Percentiles rank a stretch among this genome's conserved stretches.
phyloP scores from a whole-genome alignment of 208 protist species.

The Leishmania guyanensis region DNA sequence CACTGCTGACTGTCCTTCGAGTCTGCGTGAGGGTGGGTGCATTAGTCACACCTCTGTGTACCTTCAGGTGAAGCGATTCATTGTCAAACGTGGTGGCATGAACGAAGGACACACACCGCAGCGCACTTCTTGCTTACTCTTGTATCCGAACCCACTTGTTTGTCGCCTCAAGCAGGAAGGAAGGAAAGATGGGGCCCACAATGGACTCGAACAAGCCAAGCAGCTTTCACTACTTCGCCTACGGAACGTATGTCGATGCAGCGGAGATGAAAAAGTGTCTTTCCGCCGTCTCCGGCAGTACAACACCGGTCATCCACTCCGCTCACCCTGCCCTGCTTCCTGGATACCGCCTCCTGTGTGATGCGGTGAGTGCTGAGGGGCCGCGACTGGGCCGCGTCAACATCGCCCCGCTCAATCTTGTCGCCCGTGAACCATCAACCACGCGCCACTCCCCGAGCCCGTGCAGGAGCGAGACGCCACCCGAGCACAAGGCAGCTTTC shows the following conservation, averaged over 20 bases:
- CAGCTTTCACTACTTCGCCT: slow-evolving; percentile 46
- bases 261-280: slow-evolving; percentile 11
- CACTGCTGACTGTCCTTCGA: background rate
- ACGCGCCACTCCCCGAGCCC: slow-evolving; percentile 5
- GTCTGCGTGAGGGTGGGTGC: background rate
- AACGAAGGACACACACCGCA: background rate
- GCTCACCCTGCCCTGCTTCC: slow-evolving; percentile 20
- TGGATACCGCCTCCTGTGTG: slow-evolving; percentile 32
- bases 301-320: background rate
- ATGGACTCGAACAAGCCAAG: slow-evolving; percentile 14
- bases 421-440: slow-evolving; percentile 8
- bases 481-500: slow-evolving; percentile 5
- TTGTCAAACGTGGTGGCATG: background rate
- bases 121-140: background rate
- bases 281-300: background rate
- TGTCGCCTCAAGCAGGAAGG: background rate
- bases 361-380: slow-evolving; percentile 39
- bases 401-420: slow-evolving; percentile 15
- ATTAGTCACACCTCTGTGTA: background rate
- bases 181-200: background rate
- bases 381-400: slow-evolving; percentile 45
- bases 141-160: background rate
- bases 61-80: background rate
- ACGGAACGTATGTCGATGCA: slow-evolving; percentile 31
- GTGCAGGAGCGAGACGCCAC: background rate